These are phyloP conservation scores for Solanum microdontum DNA, from an alignment of 257 asterid species.

Conservation along the genomic window DNA sequence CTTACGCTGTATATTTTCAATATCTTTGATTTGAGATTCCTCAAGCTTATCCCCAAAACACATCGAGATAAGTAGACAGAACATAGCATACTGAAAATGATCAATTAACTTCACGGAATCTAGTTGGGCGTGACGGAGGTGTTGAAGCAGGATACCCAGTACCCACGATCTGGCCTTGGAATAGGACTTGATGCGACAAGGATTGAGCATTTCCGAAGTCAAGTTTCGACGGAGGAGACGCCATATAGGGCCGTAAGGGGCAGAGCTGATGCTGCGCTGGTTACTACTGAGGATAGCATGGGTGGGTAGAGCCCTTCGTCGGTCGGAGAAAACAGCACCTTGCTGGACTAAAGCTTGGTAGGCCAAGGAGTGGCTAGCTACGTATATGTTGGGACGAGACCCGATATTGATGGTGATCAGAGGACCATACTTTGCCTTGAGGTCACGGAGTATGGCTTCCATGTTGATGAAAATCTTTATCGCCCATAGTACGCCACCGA, in stretches of 20 bases:
- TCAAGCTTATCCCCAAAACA: not conserved
- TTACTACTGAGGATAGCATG: not conserved
- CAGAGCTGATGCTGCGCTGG: not conserved
- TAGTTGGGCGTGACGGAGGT: not conserved
- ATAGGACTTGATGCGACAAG: not conserved
- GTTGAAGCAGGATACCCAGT: not conserved
- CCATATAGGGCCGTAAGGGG: not conserved
- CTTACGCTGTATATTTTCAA: not conserved
- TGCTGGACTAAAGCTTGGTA: not conserved
- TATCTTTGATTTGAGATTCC: not conserved
- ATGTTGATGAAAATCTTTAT: accelerated
- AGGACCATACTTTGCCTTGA: not conserved
- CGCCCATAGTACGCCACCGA: not conserved
- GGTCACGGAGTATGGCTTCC: not conserved
- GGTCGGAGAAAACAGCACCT: not conserved
- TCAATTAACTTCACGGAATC: not conserved
- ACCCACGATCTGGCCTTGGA: not conserved
- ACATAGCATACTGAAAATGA: not conserved
- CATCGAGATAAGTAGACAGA: not conserved
- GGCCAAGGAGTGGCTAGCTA: not conserved
- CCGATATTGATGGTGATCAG: not conserved
- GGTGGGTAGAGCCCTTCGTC: not conserved
- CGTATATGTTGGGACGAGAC: not conserved
- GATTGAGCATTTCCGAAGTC: not conserved
- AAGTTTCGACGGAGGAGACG: not conserved